Evolutionary conservation across 176 grass and related monocot genomes (phyloP).

Genomic region (Musa troglodytarum): DNA sequence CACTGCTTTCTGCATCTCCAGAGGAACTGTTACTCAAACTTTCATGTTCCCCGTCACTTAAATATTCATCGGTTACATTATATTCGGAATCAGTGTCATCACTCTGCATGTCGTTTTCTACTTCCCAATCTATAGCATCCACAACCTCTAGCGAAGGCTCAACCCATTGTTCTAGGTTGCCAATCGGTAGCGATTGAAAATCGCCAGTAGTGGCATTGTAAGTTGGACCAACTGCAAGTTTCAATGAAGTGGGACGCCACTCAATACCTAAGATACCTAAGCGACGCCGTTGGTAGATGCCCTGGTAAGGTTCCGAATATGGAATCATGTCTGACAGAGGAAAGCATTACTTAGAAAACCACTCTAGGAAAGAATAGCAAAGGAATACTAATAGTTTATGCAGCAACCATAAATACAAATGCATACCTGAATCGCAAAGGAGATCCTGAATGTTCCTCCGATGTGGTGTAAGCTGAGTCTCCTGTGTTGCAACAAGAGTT

Average conservation of each 20-base stretch:
- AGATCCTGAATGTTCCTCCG: slow-evolving; percentile 93
- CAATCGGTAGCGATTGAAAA: slow-evolving; percentile 77
- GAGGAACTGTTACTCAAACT: slow-evolving; percentile 45
- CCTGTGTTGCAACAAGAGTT: slow-evolving; percentile 33
- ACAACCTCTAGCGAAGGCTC: slow-evolving; percentile 83
- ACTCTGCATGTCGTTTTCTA: slow-evolving; percentile 68
- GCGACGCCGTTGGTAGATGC: slow-evolving; percentile 80
- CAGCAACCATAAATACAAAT: background rate
- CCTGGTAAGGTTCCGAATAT: slow-evolving; percentile 90
- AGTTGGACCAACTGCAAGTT: slow-evolving; percentile 85
- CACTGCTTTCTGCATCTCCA: slow-evolving; percentile 56
- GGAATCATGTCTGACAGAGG: slow-evolving; percentile 72
- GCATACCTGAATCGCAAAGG: slow-evolving; percentile 79
- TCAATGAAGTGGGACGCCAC: slow-evolving; percentile 74
- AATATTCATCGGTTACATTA: slow-evolving; percentile 73
- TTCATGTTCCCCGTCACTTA: slow-evolving; percentile 59
- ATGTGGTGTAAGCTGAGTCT: slow-evolving; percentile 83
- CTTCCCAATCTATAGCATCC: slow-evolving; percentile 75
- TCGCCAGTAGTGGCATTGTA: slow-evolving; percentile 87
- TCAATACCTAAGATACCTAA: slow-evolving; percentile 78
- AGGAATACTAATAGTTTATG: slow-evolving; percentile 7
- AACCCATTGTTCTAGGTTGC: slow-evolving; percentile 73
- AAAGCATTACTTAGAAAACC: slow-evolving; percentile 22
- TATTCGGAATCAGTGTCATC: slow-evolving; percentile 98
- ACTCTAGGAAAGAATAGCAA: slow-evolving; percentile 2